phyloP scores from a whole-genome alignment of 2,329 filamentous ascomycete genomes.

The Venturia nashicola region DNA sequence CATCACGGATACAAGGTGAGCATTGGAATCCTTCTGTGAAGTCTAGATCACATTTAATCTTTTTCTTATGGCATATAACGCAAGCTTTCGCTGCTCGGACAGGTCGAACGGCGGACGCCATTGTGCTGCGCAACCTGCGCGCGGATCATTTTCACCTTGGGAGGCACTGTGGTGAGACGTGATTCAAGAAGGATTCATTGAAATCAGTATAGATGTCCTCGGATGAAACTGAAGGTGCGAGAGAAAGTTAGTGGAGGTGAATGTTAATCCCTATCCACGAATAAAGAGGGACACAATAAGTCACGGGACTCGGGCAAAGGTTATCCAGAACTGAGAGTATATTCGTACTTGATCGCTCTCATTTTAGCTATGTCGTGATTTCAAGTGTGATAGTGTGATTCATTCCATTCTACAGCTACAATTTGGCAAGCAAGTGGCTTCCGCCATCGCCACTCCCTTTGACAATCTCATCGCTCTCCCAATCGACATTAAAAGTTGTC shows the following conservation, averaged over 20 bases:
- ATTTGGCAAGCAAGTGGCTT: constrained; percentile 14
- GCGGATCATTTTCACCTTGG: not conserved
- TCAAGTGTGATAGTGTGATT: not conserved
- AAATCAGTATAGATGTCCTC: not conserved
- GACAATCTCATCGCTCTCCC: constrained; percentile 36
- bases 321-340: not conserved
- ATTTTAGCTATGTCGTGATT: not conserved
- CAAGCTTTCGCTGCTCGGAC: constrained; percentile 21
- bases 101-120: constrained; percentile 1
- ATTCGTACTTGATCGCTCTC: not conserved
- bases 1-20: constrained; percentile 24
- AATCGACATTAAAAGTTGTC: constrained; percentile 38
- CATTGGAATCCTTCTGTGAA: constrained; percentile 23
- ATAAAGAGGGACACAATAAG: not conserved
- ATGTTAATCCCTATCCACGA: not conserved
- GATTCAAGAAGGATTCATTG: not conserved
- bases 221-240: not conserved
- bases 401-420: not conserved
- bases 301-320: not conserved
- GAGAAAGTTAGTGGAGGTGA: not conserved
- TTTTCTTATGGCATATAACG: constrained; percentile 32
- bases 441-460: constrained; percentile 30
- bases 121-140: not conserved
- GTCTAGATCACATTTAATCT: constrained; percentile 22
- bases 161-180: not conserved